Percentiles rank a stretch among this genome's conserved stretches.
Evolutionary conservation across 352 stramenopile genomes (phyloP).

Genomic region (Globisporangium sylvaticum): DNA sequence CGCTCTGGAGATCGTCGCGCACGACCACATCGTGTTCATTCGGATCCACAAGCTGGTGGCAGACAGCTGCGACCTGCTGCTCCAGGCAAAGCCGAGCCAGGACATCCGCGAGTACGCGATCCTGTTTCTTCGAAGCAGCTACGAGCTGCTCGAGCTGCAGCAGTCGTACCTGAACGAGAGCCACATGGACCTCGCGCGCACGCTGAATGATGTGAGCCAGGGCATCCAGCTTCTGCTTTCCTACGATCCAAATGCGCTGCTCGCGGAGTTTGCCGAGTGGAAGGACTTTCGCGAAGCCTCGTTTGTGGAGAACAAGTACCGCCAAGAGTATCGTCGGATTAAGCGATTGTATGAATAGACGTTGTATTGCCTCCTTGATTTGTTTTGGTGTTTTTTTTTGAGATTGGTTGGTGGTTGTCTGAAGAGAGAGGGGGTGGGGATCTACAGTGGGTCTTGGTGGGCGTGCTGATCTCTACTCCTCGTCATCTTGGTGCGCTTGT

Average conservation of each 20-base stretch:
- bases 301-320: conserved; percentile 84
- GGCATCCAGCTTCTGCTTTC: conserved; percentile 89
- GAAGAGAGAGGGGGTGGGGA: background rate
- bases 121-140: conserved; percentile 83
- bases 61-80: conserved; percentile 85
- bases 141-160: conserved; percentile 89
- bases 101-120: conserved; percentile 83
- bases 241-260: conserved; percentile 77
- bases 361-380: conserved; percentile 6
- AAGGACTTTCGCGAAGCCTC: conserved; percentile 86
- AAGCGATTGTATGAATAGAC: conserved; percentile 89
- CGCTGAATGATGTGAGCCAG: conserved; percentile 90
- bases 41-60: conserved; percentile 89
- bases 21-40: conserved; percentile 87
- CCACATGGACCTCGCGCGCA: conserved; percentile 90
- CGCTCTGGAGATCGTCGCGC: conserved; percentile 73
- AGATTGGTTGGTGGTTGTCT: conserved; percentile 3
- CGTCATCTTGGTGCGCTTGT: background rate
- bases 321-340: conserved; percentile 89
- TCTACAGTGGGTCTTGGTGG: background rate
- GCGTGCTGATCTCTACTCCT: background rate
- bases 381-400: background rate
- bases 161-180: conserved; percentile 70
- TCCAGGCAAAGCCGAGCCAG: conserved; percentile 54
- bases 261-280: conserved; percentile 84